Evolutionary conservation across 2,329 filamentous ascomycete species (phyloP).

Genomic region (Venturia effusa): DNA sequence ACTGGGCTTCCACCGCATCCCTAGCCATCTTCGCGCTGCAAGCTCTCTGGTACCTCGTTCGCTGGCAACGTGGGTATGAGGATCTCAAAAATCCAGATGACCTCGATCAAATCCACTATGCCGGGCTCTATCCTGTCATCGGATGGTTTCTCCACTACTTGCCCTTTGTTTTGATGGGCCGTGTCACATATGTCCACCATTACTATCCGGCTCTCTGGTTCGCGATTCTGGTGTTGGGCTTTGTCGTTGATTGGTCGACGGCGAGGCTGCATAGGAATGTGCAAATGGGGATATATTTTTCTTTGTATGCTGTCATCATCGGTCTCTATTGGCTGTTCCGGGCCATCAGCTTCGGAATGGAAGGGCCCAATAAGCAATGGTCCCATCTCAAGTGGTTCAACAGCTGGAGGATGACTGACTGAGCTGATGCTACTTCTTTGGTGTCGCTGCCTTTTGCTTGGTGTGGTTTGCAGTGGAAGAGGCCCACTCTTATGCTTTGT

Average conservation of each 20-base stretch:
- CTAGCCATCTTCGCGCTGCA: constrained; percentile 63
- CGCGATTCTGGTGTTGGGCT: constrained; percentile 80
- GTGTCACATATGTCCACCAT: constrained; percentile 98
- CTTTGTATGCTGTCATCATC: constrained; percentile 64
- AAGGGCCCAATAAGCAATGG: constrained; percentile 73
- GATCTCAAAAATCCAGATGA: constrained; percentile 64
- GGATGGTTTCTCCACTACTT: constrained; percentile 96
- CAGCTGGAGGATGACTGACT: constrained; percentile 73
- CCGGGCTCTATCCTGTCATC: constrained; percentile 79
- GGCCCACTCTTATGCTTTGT: background rate
- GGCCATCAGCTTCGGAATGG: constrained; percentile 94
- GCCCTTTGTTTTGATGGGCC: constrained; percentile 93
- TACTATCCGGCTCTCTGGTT: constrained; percentile 99
- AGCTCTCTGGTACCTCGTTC: constrained; percentile 73
- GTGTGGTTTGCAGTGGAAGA: background rate
- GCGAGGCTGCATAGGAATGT: constrained; percentile 49
- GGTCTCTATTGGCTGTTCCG: constrained; percentile 84
- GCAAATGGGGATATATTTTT: constrained; percentile 58
- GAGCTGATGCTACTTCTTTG: constrained; percentile 7
- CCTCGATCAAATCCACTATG: constrained; percentile 90
- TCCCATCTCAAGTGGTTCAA: constrained; percentile 89
- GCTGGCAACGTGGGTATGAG: constrained; percentile 90
- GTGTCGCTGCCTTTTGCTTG: background rate
- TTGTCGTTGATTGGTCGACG: constrained; percentile 76
- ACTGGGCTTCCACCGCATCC: constrained; percentile 83